Evolutionary conservation across 345 rosid genomes (phyloP), one percentile per base, ranked within the genome.

Genomic region (Alliaria petiolata): DNA sequence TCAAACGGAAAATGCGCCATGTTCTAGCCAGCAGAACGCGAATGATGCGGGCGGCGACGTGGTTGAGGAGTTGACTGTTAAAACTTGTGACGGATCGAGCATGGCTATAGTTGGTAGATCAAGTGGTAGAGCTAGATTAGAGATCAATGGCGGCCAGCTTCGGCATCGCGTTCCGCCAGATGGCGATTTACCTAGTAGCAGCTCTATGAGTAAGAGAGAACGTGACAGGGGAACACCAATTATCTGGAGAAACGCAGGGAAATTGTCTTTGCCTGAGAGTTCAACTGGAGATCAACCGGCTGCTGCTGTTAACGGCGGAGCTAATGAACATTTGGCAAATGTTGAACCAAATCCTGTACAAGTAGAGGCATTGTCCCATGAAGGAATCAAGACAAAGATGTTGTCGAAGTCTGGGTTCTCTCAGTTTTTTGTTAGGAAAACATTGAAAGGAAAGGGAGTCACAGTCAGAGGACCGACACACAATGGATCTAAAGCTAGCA

Each of bases 331-430:
- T 34, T 57, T 70, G 62, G 53, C 40, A n/a, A 57, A 76, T 76
- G 76, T 81, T 74, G 86, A 82, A 67, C 77, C 43, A 10, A 71
- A 62, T 55, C 84, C 50, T 73, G 57, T 42, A 53, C 72, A 67
- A 4, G 70, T 70, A 22, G 78, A 81, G 69, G 72, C 49, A 60
- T 70, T 75, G 39, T 50, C 88, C 42, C 78, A 61, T 73, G 84
- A 81, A 44, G 82, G 87, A 42, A 81, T 85, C 35, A 86, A 85
- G 79, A 91, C 98, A 6, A 95, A 92, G 86, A 87, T 88, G 62
- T 75, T 90, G 33, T 84, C 99, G 5, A 90, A 88, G 75, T 87
- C 98, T 8, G 97, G 99, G 16, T 90, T 95, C 80, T 84, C 97
- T 14, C 92, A 88, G 61, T 92, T 85, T 80, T 92, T 90, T 60